Conservation (phyloP, 257 asterid genomes). For the Dorcoceras hygrometricum region DNA sequence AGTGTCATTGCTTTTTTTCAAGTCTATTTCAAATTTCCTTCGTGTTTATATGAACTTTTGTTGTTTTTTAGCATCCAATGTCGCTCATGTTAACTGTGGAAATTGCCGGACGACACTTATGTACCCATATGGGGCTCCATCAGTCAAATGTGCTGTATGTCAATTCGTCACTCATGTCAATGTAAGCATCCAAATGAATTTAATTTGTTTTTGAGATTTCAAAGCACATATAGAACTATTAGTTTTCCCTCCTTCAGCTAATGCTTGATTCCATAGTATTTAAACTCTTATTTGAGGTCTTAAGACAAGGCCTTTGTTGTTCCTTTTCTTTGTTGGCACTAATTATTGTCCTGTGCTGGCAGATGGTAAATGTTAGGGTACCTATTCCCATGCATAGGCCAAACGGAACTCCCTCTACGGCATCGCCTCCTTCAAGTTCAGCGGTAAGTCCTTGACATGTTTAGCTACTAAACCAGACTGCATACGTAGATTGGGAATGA, state of each 20-base stretch:
- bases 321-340: constrained; percentile 17
- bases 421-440: constrained; percentile 43
- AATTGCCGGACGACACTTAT: constrained; percentile 54
- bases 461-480: not conserved
- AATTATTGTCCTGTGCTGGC: constrained; percentile 23
- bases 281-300: constrained; percentile 18
- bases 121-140: constrained; percentile 62
- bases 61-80: constrained; percentile 36
- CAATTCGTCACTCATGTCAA: constrained; percentile 51
- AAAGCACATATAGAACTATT: constrained; percentile 17
- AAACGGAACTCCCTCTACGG: constrained; percentile 41
- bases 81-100: constrained; percentile 59
- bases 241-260: constrained; percentile 14
- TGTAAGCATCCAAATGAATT: constrained; percentile 33
- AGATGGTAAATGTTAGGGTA: constrained; percentile 62
- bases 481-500: not conserved
- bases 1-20: not conserved
- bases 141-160: constrained; percentile 60
- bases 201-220: constrained; percentile 15
- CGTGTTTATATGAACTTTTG: constrained; percentile 22
- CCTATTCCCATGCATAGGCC: constrained; percentile 58
- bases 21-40: constrained; percentile 7
- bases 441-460: constrained; percentile 39
- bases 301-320: constrained; percentile 14
- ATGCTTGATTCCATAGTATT: constrained; percentile 9